These are phyloP conservation scores for Xylariaceae sp. DNA, from an alignment of 2,329 filamentous ascomycete species.

Conservation along the genomic window DNA sequence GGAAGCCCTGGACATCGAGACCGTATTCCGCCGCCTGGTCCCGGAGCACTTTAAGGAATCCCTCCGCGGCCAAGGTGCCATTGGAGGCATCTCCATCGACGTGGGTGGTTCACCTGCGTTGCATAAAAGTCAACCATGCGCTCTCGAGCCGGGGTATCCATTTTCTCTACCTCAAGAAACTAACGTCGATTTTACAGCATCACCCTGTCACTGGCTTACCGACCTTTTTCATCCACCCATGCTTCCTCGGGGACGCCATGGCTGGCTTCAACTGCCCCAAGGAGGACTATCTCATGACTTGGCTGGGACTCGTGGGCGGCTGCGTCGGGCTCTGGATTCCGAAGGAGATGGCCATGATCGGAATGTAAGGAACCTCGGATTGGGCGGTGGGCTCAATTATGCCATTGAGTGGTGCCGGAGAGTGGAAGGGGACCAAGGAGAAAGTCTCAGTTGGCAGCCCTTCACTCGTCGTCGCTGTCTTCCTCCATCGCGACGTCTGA, in stretches of 20 bases:
- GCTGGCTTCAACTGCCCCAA: constrained; percentile 52
- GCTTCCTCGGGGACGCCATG: constrained; percentile 78
- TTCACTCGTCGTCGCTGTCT: constrained; percentile 60
- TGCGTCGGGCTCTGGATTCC: constrained; percentile 74
- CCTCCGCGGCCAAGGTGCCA: constrained; percentile 53
- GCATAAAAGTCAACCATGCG: constrained; percentile 25
- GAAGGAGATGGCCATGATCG: constrained; percentile 54
- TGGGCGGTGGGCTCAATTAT: too few species aligned
- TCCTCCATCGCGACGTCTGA: constrained; percentile 61
- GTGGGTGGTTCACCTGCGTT: constrained; percentile 45
- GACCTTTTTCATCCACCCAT: constrained; percentile 88
- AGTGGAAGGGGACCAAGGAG: too few species aligned
- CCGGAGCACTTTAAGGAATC: constrained; percentile 55
- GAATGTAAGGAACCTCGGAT: too few species aligned
- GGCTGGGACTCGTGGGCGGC: constrained; percentile 80
- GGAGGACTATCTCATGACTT: constrained; percentile 72
- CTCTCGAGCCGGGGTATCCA: constrained; percentile 32
- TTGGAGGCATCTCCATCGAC: constrained; percentile 69
- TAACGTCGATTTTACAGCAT: constrained; percentile 46
- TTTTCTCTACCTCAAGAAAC: constrained; percentile 27
- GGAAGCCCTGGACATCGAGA: constrained; percentile 54
- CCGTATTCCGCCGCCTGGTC: constrained; percentile 63
- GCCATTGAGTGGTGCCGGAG: too few species aligned
- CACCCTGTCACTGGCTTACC: constrained; percentile 75
- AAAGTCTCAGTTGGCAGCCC: constrained; percentile 2